phyloP scores from a whole-genome alignment of 352 stramenopile genomes.

The Blastocystis sp. region DNA sequence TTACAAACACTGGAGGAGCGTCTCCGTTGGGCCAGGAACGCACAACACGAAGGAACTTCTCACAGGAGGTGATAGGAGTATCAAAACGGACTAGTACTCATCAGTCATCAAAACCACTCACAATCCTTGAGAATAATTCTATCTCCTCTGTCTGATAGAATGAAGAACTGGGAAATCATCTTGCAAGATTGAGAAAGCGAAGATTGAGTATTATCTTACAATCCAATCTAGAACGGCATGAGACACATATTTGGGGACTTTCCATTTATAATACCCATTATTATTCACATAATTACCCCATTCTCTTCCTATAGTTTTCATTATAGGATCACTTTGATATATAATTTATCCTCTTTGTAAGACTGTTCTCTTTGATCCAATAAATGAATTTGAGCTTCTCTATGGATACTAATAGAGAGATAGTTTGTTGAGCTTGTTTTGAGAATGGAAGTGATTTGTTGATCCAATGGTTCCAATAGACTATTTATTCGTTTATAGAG shows the following conservation, averaged over 20 bases:
- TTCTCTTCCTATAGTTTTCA: no score
- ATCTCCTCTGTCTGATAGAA: slow-evolving; percentile 91
- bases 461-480: no score
- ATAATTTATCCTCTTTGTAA: no score
- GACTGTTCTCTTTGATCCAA: no score
- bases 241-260: neutral
- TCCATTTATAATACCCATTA: no score
- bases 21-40: slow-evolving; percentile 96
- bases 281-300: no score
- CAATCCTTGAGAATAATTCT: slow-evolving; percentile 94
- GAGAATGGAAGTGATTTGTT: no score
- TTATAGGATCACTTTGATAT: no score
- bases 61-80: slow-evolving; percentile 68
- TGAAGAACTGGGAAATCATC: slow-evolving; percentile 94
- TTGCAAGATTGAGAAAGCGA: neutral
- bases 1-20: slow-evolving; percentile 85
- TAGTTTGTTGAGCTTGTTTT: no score
- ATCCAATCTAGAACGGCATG: neutral
- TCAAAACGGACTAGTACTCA: slow-evolving; percentile 57
- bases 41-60: slow-evolving; percentile 96
- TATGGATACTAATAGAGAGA: no score
- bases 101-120: neutral
- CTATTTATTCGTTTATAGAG: no score
- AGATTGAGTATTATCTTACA: neutral
- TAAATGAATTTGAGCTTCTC: no score